Conservation (phyloP, 2,329 filamentous ascomycete genomes). For the Graphilbum fragrans region DNA sequence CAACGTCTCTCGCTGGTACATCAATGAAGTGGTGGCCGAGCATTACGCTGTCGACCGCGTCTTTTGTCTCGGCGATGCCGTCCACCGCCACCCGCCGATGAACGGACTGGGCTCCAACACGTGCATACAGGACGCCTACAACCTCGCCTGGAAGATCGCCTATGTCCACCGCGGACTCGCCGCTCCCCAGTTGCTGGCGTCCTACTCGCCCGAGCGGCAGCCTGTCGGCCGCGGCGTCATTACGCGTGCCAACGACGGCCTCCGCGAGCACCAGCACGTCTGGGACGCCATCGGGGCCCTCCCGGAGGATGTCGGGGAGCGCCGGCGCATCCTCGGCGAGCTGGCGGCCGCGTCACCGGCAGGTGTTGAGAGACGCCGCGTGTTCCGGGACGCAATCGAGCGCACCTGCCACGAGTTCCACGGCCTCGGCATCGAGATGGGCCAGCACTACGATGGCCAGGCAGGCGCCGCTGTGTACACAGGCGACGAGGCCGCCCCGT, state of each 20-base stretch:
- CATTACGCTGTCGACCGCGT: constrained; percentile 26
- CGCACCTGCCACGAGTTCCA: constrained; percentile 36
- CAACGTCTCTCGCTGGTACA: constrained; percentile 43
- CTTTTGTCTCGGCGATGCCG: constrained; percentile 45
- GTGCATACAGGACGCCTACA: constrained; percentile 44
- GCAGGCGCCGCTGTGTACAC: constrained; percentile 31
- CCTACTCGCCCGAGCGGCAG: constrained; percentile 33
- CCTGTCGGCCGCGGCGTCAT: constrained; percentile 36
- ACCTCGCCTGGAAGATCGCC: constrained; percentile 42
- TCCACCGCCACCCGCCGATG: constrained; percentile 44
- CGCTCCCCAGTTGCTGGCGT: constrained; percentile 23
- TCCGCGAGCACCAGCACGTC: constrained; percentile 36
- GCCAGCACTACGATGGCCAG: constrained; percentile 41
- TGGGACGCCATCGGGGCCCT: constrained; percentile 33
- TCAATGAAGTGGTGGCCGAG: constrained; percentile 50
- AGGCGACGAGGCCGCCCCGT: constrained; percentile 23
- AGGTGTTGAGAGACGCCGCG: constrained; percentile 24
- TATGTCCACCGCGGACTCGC: constrained; percentile 27
- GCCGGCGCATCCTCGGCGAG: constrained; percentile 25
- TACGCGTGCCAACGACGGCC: constrained; percentile 42
- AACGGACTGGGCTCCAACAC: constrained; percentile 47
- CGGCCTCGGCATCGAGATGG: constrained; percentile 46
- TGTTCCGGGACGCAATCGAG: constrained; percentile 27
- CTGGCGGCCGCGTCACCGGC: constrained; percentile 22
- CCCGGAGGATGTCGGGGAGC: constrained; percentile 22